Base-by-base conservation (phyloP, 2,329 filamentous ascomycete species). In the Immersiporthe knoxdaviesiana region DNA sequence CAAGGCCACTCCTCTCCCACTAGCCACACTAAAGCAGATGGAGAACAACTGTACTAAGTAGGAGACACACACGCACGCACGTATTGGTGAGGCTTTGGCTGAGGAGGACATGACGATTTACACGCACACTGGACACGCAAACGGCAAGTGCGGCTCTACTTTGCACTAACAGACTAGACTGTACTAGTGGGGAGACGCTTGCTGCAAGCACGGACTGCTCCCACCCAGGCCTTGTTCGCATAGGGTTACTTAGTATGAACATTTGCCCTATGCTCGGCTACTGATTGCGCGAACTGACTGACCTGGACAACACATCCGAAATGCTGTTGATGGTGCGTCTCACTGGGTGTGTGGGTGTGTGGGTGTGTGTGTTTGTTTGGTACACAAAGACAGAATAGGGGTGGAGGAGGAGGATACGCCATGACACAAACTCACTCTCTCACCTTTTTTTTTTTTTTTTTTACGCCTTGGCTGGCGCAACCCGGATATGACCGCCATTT, bases 401-500 rank as follows among this genome's bases (percentile, higher is more conserved):
- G 10, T 47, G 44, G 5, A 47, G 44, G 21, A 35, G 8, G 35
- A 35, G 35, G 35, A 47, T 47, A 47, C 8, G 44, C 21, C 44
- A n/a, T 47, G 21, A 16, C 44, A 47, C 21, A n/a, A 3, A 21
- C 44, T 18, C 8, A 2, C 16, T 18, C 41, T 44, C 37, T 39
- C 37, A 18, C 18, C 21, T 47, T n/a, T n/a, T n/a, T 47, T 47
- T 2, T n/a, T 10, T 8, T 47, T 63, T 35, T 8, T 35, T 35
- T 8, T 35, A 8, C 68, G 62, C 39, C 52, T 39, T 67, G 59
- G 30, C 18, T 41, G 30, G 58, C 35, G 35, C n/a, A 35, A 35
- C 37, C 37, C 68, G 69, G 69, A 70, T 47, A 70, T 70, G 69
- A 70, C 69, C 69, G 69, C 52, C 62, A 30, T 61, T 63, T 35